phyloP scores from a whole-genome alignment of 2,329 filamentous ascomycete genomes.

The Calonectria leucothoes region DNA sequence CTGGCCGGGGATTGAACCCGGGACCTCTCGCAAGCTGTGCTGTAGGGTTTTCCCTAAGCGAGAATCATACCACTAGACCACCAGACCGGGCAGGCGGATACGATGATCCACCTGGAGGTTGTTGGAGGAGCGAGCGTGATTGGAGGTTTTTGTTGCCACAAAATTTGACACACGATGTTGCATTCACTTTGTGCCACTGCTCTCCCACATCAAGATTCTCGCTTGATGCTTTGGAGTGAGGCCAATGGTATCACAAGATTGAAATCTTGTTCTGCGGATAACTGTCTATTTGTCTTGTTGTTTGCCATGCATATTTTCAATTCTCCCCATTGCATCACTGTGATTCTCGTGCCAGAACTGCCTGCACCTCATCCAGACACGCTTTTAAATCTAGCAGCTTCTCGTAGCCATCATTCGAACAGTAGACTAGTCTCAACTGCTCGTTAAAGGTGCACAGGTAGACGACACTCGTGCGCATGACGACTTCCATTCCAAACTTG shows the following conservation, averaged over 20 bases:
- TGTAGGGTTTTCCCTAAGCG: conserved; percentile 68
- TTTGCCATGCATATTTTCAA: background rate
- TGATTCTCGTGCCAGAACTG: background rate
- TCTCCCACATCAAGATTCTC: too few species aligned
- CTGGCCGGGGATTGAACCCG: conserved; percentile 60
- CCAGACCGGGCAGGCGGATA: conserved; percentile 49
- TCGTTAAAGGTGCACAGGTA: conserved; percentile 38
- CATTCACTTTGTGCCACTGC: background rate
- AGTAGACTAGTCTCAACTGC: conserved; percentile 36
- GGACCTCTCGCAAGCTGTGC: conserved; percentile 56
- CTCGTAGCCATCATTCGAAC: conserved; percentile 40
- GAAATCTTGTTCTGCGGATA: too few species aligned
- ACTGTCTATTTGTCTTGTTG: too few species aligned
- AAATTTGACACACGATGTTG: background rate
- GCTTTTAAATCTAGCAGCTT: background rate
- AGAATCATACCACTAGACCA: conserved; percentile 79
- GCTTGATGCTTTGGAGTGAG: too few species aligned
- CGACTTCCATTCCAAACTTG: conserved; percentile 36
- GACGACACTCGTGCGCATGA: conserved; percentile 40
- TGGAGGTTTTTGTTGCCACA: background rate
- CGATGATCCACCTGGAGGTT: background rate
- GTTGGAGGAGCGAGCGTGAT: background rate
- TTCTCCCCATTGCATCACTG: background rate
- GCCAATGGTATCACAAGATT: too few species aligned
- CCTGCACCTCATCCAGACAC: conserved; percentile 10